These are phyloP conservation scores for Volvox carteri DNA, from an alignment of 163 green algal species.

Conservation along the genomic window DNA sequence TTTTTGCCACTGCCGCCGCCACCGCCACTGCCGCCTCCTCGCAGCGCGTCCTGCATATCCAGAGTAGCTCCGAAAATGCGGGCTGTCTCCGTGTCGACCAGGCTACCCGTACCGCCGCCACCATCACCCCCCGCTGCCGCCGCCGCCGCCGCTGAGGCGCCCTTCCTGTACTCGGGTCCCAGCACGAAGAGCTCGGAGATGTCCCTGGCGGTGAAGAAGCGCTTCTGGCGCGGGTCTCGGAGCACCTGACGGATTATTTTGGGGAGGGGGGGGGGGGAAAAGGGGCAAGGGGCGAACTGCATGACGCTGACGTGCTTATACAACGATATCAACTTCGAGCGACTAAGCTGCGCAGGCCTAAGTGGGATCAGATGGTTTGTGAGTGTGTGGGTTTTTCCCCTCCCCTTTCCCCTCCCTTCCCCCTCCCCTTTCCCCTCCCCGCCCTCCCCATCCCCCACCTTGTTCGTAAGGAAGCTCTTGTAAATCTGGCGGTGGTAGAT, in stretches of 20 bases:
- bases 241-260: slow-evolving; percentile 73
- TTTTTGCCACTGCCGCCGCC: neutral
- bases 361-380: too few species aligned
- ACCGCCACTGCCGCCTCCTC: neutral
- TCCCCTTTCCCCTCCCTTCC: neutral
- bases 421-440: neutral
- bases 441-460: slow-evolving; percentile 61
- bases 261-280: neutral
- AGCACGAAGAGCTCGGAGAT: slow-evolving; percentile 95
- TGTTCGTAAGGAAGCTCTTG: slow-evolving; percentile 97
- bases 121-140: neutral
- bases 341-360: too few species aligned
- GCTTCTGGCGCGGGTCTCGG: slow-evolving; percentile 92
- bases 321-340: too few species aligned
- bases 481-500: slow-evolving; percentile 97
- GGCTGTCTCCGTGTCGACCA: slow-evolving; percentile 81
- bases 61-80: slow-evolving; percentile 80
- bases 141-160: neutral
- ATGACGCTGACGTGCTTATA: too few species aligned
- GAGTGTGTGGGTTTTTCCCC: too few species aligned
- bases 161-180: slow-evolving; percentile 80
- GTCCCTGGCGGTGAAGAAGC: slow-evolving; percentile 95
- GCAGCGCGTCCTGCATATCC: slow-evolving; percentile 24
- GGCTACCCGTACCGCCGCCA: neutral
- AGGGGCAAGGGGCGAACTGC: neutral